Base-by-base conservation (phyloP, 108 stramenopile species). In the Discostella stelligeroides region DNA sequence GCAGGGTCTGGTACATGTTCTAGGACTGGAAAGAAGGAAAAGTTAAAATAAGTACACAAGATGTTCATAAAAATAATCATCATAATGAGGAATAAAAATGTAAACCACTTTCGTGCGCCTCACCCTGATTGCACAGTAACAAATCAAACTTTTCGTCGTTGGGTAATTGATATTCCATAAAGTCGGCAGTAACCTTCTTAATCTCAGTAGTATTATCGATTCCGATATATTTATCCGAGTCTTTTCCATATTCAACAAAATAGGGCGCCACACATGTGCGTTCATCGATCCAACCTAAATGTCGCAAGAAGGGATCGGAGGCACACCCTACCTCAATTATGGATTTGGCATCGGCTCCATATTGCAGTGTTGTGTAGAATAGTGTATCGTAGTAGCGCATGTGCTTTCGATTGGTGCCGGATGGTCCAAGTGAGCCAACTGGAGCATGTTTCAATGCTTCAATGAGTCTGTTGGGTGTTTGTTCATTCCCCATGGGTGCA, bases 241-340 rank as follows among this genome's bases (percentile, higher is more conserved):
- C 45, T 30, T 64, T 64, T 24, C 55, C 72, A 57, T 73, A 73
- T 47, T 73, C 34, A 18, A 74, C 65, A 29, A 66, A 74, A 24
- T 74, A 74, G 1, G 73, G 73, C 5, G 73, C 73, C 24, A 74
- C 64, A 28, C 73, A 74, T 30, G 73, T 74, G 24, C 65, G 45
- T 51, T 53, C 40, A 14, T 74, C 57, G 23, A 74, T 48, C 73
- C 73, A 74, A 18, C 60, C 57, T 18, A 74, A 30, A 28, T 74
- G 40, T 41, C 50, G 18, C 7, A 74, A 45, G 58, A 74, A 74
- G 1, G 73, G 73, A 21, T 66, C 57, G n/a, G 64, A 59, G 41
- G 73, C 56, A 29, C 73, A 74, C 50, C 73, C 73, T 14, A 74
- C 73, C 54, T 74, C 73, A 28, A 74, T 66, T 0, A 66, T 37